phyloP scores from a whole-genome alignment of 331 rosid genomes.

The Malus hybrid region DNA sequence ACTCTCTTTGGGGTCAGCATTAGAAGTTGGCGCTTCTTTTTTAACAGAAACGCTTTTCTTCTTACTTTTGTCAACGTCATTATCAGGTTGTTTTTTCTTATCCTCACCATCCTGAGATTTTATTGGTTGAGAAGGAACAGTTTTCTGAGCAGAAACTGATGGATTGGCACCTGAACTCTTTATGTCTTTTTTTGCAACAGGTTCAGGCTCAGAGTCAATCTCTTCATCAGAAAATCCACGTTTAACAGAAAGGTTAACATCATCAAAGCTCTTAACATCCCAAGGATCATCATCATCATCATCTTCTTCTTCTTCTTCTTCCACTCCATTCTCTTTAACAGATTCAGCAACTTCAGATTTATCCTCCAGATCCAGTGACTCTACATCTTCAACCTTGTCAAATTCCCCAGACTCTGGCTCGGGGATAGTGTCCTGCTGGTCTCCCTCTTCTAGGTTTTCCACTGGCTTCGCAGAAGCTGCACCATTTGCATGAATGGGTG shows the following conservation, averaged over 20 bases:
- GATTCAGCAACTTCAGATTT: slow-evolving; percentile 45
- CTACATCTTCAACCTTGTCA: slow-evolving; percentile 63
- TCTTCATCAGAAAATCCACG: slow-evolving; percentile 93
- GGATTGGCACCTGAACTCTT: slow-evolving; percentile 34
- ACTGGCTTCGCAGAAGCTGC: slow-evolving; percentile 36
- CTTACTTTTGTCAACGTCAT: slow-evolving; percentile 28
- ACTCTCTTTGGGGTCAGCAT: slow-evolving; percentile 29
- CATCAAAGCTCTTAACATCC: slow-evolving; percentile 99
- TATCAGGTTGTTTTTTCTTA: slow-evolving; percentile 26
- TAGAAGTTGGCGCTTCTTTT: slow-evolving; percentile 22
- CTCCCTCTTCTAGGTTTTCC: slow-evolving; percentile 37
- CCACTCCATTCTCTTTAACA: slow-evolving; percentile 43
- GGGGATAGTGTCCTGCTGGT: slow-evolving; percentile 27
- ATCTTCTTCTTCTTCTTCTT: slow-evolving; percentile 75
- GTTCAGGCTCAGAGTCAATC: slow-evolving; percentile 61
- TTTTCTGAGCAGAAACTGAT: slow-evolving; percentile 29
- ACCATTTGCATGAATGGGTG: slow-evolving; percentile 49
- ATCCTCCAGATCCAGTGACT: slow-evolving; percentile 36
- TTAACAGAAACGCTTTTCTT: slow-evolving; percentile 20
- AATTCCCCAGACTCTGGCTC: slow-evolving; percentile 39
- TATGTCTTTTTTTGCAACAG: slow-evolving; percentile 33
- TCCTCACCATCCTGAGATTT: slow-evolving; percentile 28
- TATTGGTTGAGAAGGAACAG: slow-evolving; percentile 26
- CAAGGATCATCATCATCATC: slow-evolving; percentile 84
- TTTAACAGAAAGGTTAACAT: slow-evolving; percentile 54